A percentile compares a stretch with the other conserved stretches of the same genome.
These are phyloP conservation scores for Cucurbita pepo DNA, from an alignment of 306 rosid species.

Conservation along the genomic window DNA sequence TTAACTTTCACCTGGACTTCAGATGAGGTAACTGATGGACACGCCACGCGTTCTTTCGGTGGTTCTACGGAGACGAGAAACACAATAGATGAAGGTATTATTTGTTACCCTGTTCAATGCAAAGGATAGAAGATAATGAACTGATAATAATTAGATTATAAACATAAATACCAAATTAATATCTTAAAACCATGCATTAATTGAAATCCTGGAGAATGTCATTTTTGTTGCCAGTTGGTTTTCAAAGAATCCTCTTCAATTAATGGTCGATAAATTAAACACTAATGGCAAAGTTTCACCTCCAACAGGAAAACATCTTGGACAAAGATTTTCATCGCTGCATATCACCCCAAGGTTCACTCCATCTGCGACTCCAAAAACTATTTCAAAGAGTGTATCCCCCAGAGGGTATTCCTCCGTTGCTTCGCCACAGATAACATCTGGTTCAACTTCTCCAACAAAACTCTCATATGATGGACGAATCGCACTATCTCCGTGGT, in stretches of 20 bases:
- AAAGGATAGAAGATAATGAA: neutral
- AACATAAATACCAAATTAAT: neutral
- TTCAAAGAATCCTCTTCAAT: neutral
- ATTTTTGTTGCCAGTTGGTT: neutral
- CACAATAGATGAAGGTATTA: constrained; percentile 60
- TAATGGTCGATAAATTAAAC: neutral
- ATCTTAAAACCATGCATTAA: neutral
- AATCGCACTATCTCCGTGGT: constrained; percentile 57
- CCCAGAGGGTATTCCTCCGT: constrained; percentile 67
- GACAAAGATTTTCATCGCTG: constrained; percentile 59
- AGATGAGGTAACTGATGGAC: constrained; percentile 58
- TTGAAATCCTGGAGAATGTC: neutral
- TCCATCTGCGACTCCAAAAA: constrained; percentile 81
- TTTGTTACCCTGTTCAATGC: constrained; percentile 6
- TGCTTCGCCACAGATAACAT: constrained; percentile 44
- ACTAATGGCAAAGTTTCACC: constrained; percentile 2
- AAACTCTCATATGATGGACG: constrained; percentile 50
- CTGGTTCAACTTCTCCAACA: constrained; percentile 73
- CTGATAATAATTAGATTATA: neutral
- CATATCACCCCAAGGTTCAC: constrained; percentile 86
- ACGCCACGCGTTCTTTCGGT: constrained; percentile 21
- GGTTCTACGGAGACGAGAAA: constrained; percentile 27
- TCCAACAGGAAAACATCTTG: constrained; percentile 42
- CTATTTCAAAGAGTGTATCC: constrained; percentile 57
- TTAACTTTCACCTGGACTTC: constrained; percentile 18